Base-by-base conservation (phyloP, 2,329 filamentous ascomycete species). In the Biscogniauxia sp. region DNA sequence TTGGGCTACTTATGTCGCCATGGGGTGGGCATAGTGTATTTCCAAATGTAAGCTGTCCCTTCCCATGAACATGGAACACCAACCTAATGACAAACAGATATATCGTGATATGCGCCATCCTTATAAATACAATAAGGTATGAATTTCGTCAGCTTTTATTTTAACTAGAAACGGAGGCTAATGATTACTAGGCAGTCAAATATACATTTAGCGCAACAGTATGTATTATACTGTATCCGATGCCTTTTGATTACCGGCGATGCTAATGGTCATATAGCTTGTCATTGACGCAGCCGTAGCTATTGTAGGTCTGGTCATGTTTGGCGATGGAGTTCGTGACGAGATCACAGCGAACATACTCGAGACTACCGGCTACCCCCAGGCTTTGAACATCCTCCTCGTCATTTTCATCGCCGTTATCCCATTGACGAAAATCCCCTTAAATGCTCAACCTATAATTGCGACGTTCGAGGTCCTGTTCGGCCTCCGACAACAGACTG, bases 311-410 rank as follows among this genome's bases (percentile, higher is more conserved):
- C 84, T 95, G 60, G 82, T 97, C 65, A 98, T 99, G 94, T 99
- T 97, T 74, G 94, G 94, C 62, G 91, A 96, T 67, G 83, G 80
- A n/a, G 91, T 97, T 57, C 84, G 84, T 59, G 93, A 97, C 65
- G 92, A 96, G 74, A 88, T 98, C 73, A 97, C 95, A 0, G 89
- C 90, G 70, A 98, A 97, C 76, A 89, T 99, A 62, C 85, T 98
- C 66, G 80, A 84, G 56, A 89, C 87, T 0, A 76, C 82, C 5
- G 89, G 88, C 57, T 97, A 96, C 72, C 92, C 94, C 0, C 78
- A 84, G 13, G 82, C 80, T 1, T 76, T 96, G 50, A 92, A 88
- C n/a, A 77, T 94, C 53, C 80, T 94, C 66, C 90, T 97, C 74
- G 92, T 92, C 65, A 80, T 91, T 63, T 94, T 93, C 74, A 91